Evolutionary conservation across 2,329 filamentous ascomycete genomes (phyloP).

Genomic region (Plectosphaerella sp.): DNA sequence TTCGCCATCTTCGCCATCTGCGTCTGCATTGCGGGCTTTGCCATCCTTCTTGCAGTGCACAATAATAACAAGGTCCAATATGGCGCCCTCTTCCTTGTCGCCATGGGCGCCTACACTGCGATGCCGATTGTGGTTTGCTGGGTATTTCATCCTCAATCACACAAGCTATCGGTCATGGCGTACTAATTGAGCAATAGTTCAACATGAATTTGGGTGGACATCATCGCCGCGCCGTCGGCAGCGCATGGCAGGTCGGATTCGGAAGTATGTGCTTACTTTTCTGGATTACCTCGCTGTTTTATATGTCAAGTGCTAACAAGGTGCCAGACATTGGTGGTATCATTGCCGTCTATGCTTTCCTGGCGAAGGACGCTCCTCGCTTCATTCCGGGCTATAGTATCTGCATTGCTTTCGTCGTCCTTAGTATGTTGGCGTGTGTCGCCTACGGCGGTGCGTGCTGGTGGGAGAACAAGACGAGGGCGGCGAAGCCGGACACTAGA

Average conservation of each 20-base stretch:
- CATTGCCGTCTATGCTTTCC: constrained; percentile 68
- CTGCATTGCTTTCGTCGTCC: constrained; percentile 65
- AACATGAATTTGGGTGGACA: constrained; percentile 76
- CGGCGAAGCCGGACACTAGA: constrained; percentile 38
- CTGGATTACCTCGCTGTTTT: background rate
- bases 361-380: constrained; percentile 60
- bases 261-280: constrained; percentile 53
- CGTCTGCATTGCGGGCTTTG: constrained; percentile 70
- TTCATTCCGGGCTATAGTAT: constrained; percentile 75
- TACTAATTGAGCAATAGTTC: constrained; percentile 50
- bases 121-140: constrained; percentile 85
- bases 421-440: constrained; percentile 59
- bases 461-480: constrained; percentile 56
- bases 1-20: constrained; percentile 68
- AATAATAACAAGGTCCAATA: constrained; percentile 66
- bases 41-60: constrained; percentile 68
- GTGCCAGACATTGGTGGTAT: constrained; percentile 63
- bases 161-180: too few relatives aligned
- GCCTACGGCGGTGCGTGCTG: constrained; percentile 56
- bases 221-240: constrained; percentile 64
- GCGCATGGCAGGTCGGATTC: constrained; percentile 74
- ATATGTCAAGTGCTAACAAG: background rate
- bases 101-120: constrained; percentile 76
- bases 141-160: constrained; percentile 19
- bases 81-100: constrained; percentile 75